Base-by-base conservation (phyloP, 306 rosid species). In the Citrullus amarus region DNA sequence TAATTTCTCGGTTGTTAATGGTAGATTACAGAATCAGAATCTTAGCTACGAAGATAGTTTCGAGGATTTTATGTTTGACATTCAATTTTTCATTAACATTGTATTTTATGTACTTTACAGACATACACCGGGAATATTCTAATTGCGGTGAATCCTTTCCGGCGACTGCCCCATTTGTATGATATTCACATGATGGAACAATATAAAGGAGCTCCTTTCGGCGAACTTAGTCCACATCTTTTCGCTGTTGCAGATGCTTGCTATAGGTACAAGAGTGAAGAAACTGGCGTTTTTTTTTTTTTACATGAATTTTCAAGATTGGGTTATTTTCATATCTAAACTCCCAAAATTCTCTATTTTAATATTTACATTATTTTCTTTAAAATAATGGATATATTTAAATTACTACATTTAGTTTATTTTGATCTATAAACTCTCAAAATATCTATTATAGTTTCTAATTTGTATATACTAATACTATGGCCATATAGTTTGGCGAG, bases 221-320 rank as follows among this genome's bases (percentile, higher is more conserved):
- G 97, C 79, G 97, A 92, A 91, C 89, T 92, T 8, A 92, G 93
- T 77, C 97, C 97, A n/a, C 97, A 92, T 57, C 96, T 92, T 86
- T 92, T 92, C 63, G 97, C 97, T 18, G 92, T 92, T 77, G 97
- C 97, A 34, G 97, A 92, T 81, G 83, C 97, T 22, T 90, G 93
- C 78, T 92, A 90, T 81, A 92, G 97, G 97, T 79, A 59, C 43
- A 39, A 50, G 53, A 76, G 5, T 61, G 46, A 78, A 44, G 59
- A 8, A 78, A 41, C 70, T 58, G n/a, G 41, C 18, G 8, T 55
- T 39, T 76, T 61, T 12, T 51, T 34, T 15, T 5, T 58, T 58
- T 58, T 3, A 32, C 36, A 32, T 25, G 36, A 25, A 60, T 25
- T 57, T 20, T 58, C 63, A 22, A 9, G 14, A 5, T 58, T 22